Base-by-base conservation (phyloP, 768 basidiomycete genomes). In the Suillus variegatus region DNA sequence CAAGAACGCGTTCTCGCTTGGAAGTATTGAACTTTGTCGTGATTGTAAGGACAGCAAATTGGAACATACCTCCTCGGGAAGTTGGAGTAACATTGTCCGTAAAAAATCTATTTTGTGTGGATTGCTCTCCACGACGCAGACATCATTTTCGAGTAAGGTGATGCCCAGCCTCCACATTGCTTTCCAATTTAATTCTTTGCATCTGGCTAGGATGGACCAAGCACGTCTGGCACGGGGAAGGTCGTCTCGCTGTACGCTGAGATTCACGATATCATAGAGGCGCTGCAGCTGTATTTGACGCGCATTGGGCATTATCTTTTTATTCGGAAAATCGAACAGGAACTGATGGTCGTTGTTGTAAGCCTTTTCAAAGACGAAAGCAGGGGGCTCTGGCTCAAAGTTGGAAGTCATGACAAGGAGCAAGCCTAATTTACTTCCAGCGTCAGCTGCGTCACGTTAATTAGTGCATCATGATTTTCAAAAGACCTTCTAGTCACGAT, bases 111-210 rank as follows among this genome's bases (percentile, higher is more conserved):
- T 72, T 60, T 80, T 80, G 3, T 79, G 75, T 60, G 80, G 71
- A 51, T 68, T 72, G 60, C 67, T 67, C 36, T 76, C 74, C 46
- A 70, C 70, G 28, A 75, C 68, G 43, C 77, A 63, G 18, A 70
- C 66, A 44, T 78, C 68, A 16, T 74, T 74, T 60, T 79, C 79
- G 20, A 92, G 78, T 57, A 93, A 75, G 63, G 82, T 78, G 56
- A 92, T 74, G n/a, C 87, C 87, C 12, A 84, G 86, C 63, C 79
- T 83, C 92, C 93, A 94, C 75, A 91, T 81, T 12, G 78, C 70
- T 73, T 80, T 86, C 92, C 92, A 94, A 67, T 88, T 77, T 2
- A 93, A 76, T 79, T 94, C 93, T 70, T 88, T 88, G 75, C 93
- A 95, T 63, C 88, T 85, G 13, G 84, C 81, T 25, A 95, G 84